Evolutionary conservation across 257 asterid genomes (phyloP).

Genomic region (Scutellaria barbata): DNA sequence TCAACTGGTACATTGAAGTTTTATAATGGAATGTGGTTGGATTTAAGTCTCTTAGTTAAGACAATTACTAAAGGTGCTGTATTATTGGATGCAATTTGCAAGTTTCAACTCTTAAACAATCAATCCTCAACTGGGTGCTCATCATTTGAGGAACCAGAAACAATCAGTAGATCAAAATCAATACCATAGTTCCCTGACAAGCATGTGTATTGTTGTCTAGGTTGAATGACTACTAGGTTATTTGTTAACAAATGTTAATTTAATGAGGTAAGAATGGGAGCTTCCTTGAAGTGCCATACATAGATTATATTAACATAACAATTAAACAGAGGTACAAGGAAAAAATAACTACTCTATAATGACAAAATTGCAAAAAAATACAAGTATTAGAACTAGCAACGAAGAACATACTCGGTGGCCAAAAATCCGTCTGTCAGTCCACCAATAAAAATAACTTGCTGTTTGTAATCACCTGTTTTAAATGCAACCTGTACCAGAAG

Average conservation of each 20-base stretch:
- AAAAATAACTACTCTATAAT: not conserved
- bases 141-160: not conserved
- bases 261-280: slow-evolving; percentile 3
- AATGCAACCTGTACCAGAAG: slow-evolving; percentile 80
- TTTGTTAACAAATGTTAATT: not conserved
- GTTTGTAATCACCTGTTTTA: slow-evolving; percentile 85
- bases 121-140: not conserved
- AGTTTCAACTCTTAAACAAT: not conserved
- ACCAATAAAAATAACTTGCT: slow-evolving; percentile 91
- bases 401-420: slow-evolving; percentile 83
- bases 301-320: slow-evolving; percentile 13
- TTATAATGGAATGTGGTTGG: not conserved
- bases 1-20: not conserved
- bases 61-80: not conserved
- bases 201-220: not conserved
- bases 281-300: not conserved
- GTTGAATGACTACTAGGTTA: slow-evolving; percentile 11
- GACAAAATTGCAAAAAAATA: not conserved
- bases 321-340: not conserved
- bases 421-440: slow-evolving; percentile 94
- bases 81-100: not conserved
- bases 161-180: not conserved
- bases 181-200: slow-evolving; percentile 5
- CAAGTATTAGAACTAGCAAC: slow-evolving; percentile 19
- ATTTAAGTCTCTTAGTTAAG: not conserved